Percentiles rank a stretch among this genome's conserved stretches.
These are phyloP conservation scores for Aspergillus neoniger DNA, from an alignment of 2,329 filamentous ascomycete genomes.

Conservation along the genomic window DNA sequence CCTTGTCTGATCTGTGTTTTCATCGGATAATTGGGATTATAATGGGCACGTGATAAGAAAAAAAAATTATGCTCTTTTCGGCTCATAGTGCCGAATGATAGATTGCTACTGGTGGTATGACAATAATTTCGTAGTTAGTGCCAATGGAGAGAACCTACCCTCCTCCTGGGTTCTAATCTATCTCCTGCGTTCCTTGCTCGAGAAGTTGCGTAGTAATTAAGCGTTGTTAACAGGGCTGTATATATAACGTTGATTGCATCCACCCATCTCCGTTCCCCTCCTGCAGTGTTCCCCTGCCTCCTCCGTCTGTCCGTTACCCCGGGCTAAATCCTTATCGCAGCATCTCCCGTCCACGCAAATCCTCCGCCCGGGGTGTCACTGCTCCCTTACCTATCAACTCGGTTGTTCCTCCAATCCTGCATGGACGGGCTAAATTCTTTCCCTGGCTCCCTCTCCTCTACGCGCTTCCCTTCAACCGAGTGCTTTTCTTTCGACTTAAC, in stretches of 20 bases:
- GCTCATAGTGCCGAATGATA: background rate
- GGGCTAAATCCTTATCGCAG: constrained; percentile 8
- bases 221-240: background rate
- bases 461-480: constrained; percentile 5
- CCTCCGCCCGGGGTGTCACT: constrained; percentile 1
- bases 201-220: background rate
- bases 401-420: background rate
- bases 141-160: background rate
- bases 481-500: background rate
- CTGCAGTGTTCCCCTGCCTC: background rate
- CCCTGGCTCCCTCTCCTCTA: background rate
- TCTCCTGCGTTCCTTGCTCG: background rate
- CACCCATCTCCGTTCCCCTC: background rate
- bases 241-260: background rate
- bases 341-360: background rate
- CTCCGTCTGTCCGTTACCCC: constrained; percentile 6
- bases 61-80: background rate
- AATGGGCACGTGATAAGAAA: background rate
- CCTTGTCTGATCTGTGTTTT: background rate
- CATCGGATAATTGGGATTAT: constrained; percentile 3
- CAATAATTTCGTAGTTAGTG: background rate
- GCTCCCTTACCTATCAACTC: background rate
- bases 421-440: constrained; percentile 11
- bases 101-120: background rate
- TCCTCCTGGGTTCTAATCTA: too few relatives aligned